Base-by-base conservation (phyloP, 2,329 filamentous ascomycete genomes). In the Microdochium trichocladiopsis region DNA sequence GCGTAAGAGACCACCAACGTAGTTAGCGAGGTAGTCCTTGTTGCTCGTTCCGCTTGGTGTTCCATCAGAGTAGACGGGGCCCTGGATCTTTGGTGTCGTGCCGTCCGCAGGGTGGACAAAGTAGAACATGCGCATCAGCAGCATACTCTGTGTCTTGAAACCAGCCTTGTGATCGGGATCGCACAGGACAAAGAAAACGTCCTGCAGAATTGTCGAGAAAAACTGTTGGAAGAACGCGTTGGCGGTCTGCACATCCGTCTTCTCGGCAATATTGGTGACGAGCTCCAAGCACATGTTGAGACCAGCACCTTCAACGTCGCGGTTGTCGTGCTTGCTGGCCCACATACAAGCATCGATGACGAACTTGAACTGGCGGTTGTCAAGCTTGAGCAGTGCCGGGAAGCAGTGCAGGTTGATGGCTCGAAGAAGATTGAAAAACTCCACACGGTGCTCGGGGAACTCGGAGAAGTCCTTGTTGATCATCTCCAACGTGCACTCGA, bases 381-480 rank as follows among this genome's bases (percentile, higher is more conserved):
- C 93, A 31, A 99, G 84, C 71, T 95, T 95, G 59, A 99, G 79
- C 22, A 99, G 80, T 1, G 94, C 84, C 48, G 90, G 90, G 84
- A 99, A 99, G 72, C 94, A 99, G 69, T 95, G 90, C 48, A 97
- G 75, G 70, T 99, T 99, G 73, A 99, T 97, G 14, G 93, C 90
- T 60, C 95, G 83, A 36, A 99, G 80, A 23, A 99, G 82, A 71
- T 96, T 96, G 81, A 99, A 99, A 72, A 99, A 99, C 70, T 97
- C 93, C n/a, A 99, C 94, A 53, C 95, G 88, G 68, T 99, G 94
- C 69, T 99, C 94, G 0, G 94, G 94, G 69, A 95, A 99, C 67
- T 99, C 94, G 48, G 95, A 96, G 72, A 99, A 99, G 71, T 99
- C 94, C 75, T 99, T 99, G 82, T 97, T 99, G 75, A 99, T 99